Conservation (phyloP, 1,284 basidiomycete genomes). For the Cutaneotrichosporon arboriforme region DNA sequence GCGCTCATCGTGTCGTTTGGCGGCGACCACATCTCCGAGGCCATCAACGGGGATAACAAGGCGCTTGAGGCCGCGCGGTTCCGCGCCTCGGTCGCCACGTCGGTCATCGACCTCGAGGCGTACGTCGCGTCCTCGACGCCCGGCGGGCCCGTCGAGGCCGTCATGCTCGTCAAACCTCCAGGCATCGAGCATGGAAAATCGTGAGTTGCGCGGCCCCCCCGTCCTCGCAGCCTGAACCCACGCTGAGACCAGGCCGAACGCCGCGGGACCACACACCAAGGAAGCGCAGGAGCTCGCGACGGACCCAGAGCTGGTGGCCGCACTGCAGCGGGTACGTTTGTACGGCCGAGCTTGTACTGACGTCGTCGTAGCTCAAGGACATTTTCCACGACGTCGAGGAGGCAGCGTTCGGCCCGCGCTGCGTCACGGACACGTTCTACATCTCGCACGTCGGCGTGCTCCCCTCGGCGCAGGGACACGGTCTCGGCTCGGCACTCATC, state of each 20-base stretch:
- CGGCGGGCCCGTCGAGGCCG: constrained; percentile 1
- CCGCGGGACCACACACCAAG: constrained; percentile 8
- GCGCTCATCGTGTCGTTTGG: constrained; percentile 3
- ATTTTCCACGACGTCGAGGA: constrained; percentile 9
- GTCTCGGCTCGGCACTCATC: constrained; percentile 6
- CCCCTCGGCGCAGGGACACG: constrained; percentile 3
- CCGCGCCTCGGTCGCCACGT: neutral
- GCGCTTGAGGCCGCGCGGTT: constrained; percentile 1
- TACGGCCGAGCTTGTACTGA: neutral
- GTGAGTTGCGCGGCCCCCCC: constrained; percentile 2
- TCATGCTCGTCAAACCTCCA: constrained; percentile 15
- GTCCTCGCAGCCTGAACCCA: too few relatives aligned
- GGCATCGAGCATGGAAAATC: constrained; percentile 14
- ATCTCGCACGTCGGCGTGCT: constrained; percentile 10
- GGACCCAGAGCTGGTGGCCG: neutral
- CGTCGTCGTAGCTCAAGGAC: constrained; percentile 1
- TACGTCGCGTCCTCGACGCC: constrained; percentile 3
- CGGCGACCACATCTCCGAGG: neutral
- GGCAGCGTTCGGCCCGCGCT: constrained; percentile 5
- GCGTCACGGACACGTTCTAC: constrained; percentile 13
- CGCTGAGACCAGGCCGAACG: constrained; percentile 3
- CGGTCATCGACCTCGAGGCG: constrained; percentile 7
- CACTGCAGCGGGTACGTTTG: neutral
- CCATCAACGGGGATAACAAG: constrained; percentile 3
- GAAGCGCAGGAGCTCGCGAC: neutral